A percentile compares a stretch with the other conserved stretches of the same genome.
These are phyloP conservation scores for Podospora appendiculata DNA, from an alignment of 495 filamentous ascomycete genomes.

Conservation along the genomic window DNA sequence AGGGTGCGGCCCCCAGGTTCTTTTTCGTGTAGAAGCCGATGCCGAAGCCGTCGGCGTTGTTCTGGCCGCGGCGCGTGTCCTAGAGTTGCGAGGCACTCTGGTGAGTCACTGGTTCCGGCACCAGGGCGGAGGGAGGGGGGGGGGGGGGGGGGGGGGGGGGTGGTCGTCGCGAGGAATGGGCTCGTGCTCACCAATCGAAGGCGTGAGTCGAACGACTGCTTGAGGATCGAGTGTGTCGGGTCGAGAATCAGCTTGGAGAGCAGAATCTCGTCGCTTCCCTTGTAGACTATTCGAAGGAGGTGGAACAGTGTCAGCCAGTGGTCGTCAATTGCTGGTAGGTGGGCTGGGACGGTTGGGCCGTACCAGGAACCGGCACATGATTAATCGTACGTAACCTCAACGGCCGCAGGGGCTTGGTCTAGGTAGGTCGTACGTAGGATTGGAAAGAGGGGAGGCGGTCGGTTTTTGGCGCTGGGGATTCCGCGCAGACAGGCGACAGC, in stretches of 20 bases:
- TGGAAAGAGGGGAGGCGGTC: no score
- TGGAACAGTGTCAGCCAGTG: no score
- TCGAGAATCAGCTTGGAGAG: slow-evolving; percentile 94
- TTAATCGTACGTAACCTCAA: background rate
- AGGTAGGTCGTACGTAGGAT: no score
- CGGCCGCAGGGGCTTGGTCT: no score
- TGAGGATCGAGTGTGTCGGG: slow-evolving; percentile 93
- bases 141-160: no score
- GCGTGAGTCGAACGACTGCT: slow-evolving; percentile 93
- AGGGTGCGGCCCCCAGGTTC: slow-evolving; percentile 81
- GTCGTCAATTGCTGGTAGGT: no score
- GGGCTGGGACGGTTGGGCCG: slow-evolving; percentile 15
- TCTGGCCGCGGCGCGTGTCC: slow-evolving; percentile 80
- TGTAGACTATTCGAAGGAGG: slow-evolving; percentile 61
- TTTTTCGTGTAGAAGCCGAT: slow-evolving; percentile 96
- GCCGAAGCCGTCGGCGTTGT: slow-evolving; percentile 97
- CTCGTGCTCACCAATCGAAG: slow-evolving; percentile 61
- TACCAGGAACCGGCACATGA: slow-evolving; percentile 73
- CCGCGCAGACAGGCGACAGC: no score
- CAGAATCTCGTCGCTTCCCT: slow-evolving; percentile 90
- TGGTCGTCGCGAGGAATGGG: no score
- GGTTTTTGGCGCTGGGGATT: no score
- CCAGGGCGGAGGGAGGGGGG: no score
- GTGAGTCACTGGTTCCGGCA: background rate
- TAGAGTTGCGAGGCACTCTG: slow-evolving; percentile 11